Evolutionary conservation across 352 stramenopile species (phyloP), one percentile per base, ranked within the genome.

Genomic region (Aphanomyces invadans): DNA sequence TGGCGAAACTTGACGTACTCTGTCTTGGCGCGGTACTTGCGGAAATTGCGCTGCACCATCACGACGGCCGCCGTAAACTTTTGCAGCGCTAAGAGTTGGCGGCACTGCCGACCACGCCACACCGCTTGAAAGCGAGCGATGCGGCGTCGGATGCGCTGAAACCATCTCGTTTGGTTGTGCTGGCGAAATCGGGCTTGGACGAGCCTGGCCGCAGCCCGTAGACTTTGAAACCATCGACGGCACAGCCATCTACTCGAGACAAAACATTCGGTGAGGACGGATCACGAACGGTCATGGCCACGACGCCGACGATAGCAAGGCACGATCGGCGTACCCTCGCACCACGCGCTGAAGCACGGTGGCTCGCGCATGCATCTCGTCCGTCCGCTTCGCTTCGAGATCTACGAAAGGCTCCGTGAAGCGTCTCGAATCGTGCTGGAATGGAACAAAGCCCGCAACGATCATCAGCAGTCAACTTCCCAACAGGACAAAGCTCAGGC

Each of bases 81-180:
- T 28, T 84, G 73, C 60, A 81, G 36, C n/a, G 17, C 29, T 2
- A 64, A 23, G 12, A 28, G 11, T 4, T 19, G 38, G 10, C 59
- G 44, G 3, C 23, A 23, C 10, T 28, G 11, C 42, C 59, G 44
- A 32, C 84, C 85, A 39, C 85, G 81, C 81, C 81, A 91, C 38
- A 90, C 70, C 49, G 82, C 86, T 52, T 93, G 84, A 25, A 93
- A 77, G 31, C 79, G 70, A 28, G 88, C 69, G 38, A 72, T 77
- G 44, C 76, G 75, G 11, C 23, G 57, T 15, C 81, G 79, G 39
- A 69, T 78, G 21, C 28, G 36, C 46, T 59, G 54, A 26, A 49
- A 51, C 28, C 17, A 23, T 4, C 2, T 26, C n/a, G 44, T 25
- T 28, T 2, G 70, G 62, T 29, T n/a, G 55, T 52, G 21, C 0